Conservation (phyloP, 306 rosid species). For the Elaeagnus macrophylla region DNA sequence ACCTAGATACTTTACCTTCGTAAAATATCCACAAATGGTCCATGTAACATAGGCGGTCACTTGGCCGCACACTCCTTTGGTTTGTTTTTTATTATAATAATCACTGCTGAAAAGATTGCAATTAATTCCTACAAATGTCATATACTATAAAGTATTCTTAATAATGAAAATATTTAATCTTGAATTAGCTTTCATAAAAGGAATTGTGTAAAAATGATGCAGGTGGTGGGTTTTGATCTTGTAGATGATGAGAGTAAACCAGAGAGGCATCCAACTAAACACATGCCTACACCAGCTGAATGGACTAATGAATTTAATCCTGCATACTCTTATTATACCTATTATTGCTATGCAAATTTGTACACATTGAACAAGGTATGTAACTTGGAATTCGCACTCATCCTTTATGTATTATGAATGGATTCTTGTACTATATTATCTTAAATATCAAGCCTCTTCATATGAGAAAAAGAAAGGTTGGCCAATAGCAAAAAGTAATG, state of each 20-base stretch:
- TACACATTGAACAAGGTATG: conserved; percentile 74
- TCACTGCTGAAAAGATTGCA: no score
- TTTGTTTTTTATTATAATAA: no score
- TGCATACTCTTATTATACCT: conserved; percentile 69
- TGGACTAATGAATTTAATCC: conserved; percentile 86
- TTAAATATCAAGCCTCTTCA: background rate
- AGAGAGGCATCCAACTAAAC: conserved; percentile 89
- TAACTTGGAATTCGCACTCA: background rate
- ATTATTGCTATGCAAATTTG: conserved; percentile 72
- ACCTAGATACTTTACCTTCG: no score
- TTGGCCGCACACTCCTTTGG: no score
- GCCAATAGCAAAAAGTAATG: background rate
- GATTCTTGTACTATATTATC: background rate
- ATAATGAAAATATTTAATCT: background rate
- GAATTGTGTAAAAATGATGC: conserved; percentile 12
- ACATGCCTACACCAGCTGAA: conserved; percentile 78
- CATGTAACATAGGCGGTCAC: no score
- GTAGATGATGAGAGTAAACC: conserved; percentile 91
- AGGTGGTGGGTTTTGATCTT: conserved; percentile 85
- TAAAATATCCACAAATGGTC: no score
- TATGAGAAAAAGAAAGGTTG: background rate
- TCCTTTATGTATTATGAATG: background rate
- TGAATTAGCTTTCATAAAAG: background rate
- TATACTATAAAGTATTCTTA: no score
- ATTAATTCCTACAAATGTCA: no score